These are phyloP conservation scores for Hippophae tibetana DNA, from an alignment of 306 rosid genomes.

Conservation along the genomic window DNA sequence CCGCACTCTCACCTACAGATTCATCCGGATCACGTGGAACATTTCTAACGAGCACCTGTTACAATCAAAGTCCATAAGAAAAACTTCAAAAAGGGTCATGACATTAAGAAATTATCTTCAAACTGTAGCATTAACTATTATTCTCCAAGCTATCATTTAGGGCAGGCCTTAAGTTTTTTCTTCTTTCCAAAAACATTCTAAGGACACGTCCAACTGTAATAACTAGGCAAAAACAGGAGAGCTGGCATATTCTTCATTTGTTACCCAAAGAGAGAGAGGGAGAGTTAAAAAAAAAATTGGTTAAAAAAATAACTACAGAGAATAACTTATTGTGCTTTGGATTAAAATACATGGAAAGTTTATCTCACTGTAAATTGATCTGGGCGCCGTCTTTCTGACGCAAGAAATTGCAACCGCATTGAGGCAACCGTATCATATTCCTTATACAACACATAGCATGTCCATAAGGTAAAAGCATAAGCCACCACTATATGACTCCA, in stretches of 20 bases:
- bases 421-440: slow-evolving; percentile 70
- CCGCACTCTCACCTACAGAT: slow-evolving; percentile 82
- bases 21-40: slow-evolving; percentile 86
- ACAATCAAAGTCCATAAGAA: slow-evolving; percentile 18
- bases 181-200: too few species aligned
- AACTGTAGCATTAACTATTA: neutral
- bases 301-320: too few species aligned
- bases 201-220: too few species aligned
- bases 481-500: slow-evolving; percentile 78
- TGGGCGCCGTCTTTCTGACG: slow-evolving; percentile 67
- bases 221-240: too few species aligned
- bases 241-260: too few species aligned
- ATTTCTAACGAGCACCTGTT: slow-evolving; percentile 75
- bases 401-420: slow-evolving; percentile 85
- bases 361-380: slow-evolving; percentile 78
- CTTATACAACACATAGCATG: slow-evolving; percentile 60
- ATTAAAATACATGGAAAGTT: neutral
- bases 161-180: too few species aligned
- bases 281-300: too few species aligned
- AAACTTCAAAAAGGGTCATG: slow-evolving; percentile 3
- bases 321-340: too few species aligned
- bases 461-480: slow-evolving; percentile 81
- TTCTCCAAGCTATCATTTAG: neutral
- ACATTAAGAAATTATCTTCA: neutral
- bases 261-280: too few species aligned